A percentile compares a stretch with the other conserved stretches of the same genome.
phyloP scores from a whole-genome alignment of 129 eudicot species.

The Flaveria robusta region DNA sequence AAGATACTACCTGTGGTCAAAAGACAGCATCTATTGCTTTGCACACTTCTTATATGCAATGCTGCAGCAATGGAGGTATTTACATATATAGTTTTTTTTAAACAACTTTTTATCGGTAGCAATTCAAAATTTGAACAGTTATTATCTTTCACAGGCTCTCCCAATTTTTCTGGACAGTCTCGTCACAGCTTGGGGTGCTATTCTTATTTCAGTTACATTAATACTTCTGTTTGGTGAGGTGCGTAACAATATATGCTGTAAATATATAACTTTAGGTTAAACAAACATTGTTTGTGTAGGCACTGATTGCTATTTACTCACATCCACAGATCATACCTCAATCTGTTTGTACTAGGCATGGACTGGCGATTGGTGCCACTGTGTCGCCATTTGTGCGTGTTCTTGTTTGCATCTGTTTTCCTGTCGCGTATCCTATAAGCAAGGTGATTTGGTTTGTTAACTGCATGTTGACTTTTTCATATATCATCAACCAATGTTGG shows the following conservation, averaged over 20 bases:
- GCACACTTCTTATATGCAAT: slow-evolving; percentile 92
- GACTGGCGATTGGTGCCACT: slow-evolving; percentile 87
- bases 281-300: neutral
- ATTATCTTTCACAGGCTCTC: slow-evolving; percentile 63
- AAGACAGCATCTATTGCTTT: slow-evolving; percentile 84
- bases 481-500: neutral
- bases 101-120: neutral
- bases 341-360: slow-evolving; percentile 85
- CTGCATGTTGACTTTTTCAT: neutral
- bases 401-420: slow-evolving; percentile 88
- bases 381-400: slow-evolving; percentile 79
- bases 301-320: slow-evolving; percentile 12
- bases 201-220: slow-evolving; percentile 88
- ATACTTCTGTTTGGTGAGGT: slow-evolving; percentile 97
- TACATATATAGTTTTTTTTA: neutral
- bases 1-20: slow-evolving; percentile 87
- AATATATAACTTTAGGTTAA: neutral
- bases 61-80: slow-evolving; percentile 57
- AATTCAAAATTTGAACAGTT: neutral
- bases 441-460: slow-evolving; percentile 51
- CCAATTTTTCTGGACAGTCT: slow-evolving; percentile 86
- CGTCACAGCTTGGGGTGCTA: slow-evolving; percentile 93
- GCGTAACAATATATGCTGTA: slow-evolving; percentile 19
- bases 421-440: slow-evolving; percentile 95
- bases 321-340: slow-evolving; percentile 82